Conservation (phyloP, 2,329 filamentous ascomycete species). For the Polytolypa hystricis region DNA sequence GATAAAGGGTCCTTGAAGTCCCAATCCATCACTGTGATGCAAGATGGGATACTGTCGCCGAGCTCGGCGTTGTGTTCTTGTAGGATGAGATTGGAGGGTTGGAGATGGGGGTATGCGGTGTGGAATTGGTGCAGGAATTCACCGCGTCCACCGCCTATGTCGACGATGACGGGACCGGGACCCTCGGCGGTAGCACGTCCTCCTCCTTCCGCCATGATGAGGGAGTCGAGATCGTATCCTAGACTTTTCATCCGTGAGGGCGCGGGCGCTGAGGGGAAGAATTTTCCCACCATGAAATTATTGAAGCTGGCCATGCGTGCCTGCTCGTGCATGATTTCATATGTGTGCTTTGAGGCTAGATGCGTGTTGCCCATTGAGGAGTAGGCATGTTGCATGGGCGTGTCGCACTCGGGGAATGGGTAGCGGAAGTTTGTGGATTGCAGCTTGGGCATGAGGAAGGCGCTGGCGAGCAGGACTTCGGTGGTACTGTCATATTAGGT, state of each 20-base stretch:
- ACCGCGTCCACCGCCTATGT: slow-evolving; percentile 29
- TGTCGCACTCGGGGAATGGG: slow-evolving; percentile 24
- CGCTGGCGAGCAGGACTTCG: slow-evolving; percentile 24
- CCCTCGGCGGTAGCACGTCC: too few species aligned
- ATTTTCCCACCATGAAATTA: slow-evolving; percentile 30
- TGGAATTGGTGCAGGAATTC: slow-evolving; percentile 28
- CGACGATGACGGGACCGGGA: slow-evolving; percentile 21
- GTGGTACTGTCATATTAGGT: too few species aligned
- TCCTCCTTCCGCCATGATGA: slow-evolving; percentile 15
- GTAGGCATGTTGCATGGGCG: slow-evolving; percentile 26
- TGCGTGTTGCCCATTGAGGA: slow-evolving; percentile 20
- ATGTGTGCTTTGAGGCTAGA: slow-evolving; percentile 23
- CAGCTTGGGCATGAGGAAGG: slow-evolving; percentile 27
- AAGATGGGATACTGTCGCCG: slow-evolving; percentile 15
- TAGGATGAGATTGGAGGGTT: slow-evolving; percentile 20
- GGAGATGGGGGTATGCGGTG: slow-evolving; percentile 21
- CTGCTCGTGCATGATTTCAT: slow-evolving; percentile 25
- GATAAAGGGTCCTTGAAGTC: slow-evolving; percentile 22
- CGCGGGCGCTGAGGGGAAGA: slow-evolving; percentile 23
- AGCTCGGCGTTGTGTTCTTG: slow-evolving; percentile 28
- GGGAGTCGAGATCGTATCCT: slow-evolving; percentile 23
- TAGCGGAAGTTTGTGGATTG: slow-evolving; percentile 24
- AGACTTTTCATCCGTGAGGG: slow-evolving; percentile 21
- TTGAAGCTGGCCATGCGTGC: slow-evolving; percentile 31
- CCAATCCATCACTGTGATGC: slow-evolving; percentile 24